A percentile compares a stretch with the other conserved stretches of the same genome.
Conservation (phyloP, 2,329 filamentous ascomycete genomes). For the Saccharata proteae region DNA sequence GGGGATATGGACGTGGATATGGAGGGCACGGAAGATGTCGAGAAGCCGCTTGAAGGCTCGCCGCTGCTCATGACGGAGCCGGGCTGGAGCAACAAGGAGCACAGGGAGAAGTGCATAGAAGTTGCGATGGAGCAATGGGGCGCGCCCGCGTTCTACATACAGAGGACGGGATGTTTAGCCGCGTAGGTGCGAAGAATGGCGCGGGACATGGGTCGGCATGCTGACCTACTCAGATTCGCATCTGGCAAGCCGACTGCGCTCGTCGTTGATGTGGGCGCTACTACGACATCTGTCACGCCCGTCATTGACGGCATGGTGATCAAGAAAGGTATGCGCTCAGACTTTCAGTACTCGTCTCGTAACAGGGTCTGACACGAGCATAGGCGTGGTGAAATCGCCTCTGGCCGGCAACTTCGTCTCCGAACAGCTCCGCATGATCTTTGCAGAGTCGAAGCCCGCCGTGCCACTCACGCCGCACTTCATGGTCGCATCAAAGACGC, state of each 20-base stretch:
- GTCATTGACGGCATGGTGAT: slow-evolving; percentile 92
- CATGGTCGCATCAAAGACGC: slow-evolving; percentile 73
- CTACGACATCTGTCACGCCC: slow-evolving; percentile 78
- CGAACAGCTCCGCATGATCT: slow-evolving; percentile 72
- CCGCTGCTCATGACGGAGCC: slow-evolving; percentile 90
- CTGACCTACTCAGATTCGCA: slow-evolving; percentile 49
- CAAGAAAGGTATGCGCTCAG: slow-evolving; percentile 46
- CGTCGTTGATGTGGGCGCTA: slow-evolving; percentile 82
- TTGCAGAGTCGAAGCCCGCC: slow-evolving; percentile 52
- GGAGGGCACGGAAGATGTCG: slow-evolving; percentile 50
- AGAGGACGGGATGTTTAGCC: slow-evolving; percentile 76
- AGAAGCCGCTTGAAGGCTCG: slow-evolving; percentile 73
- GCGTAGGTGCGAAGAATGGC: slow-evolving; percentile 37
- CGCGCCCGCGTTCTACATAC: slow-evolving; percentile 86
- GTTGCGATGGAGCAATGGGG: slow-evolving; percentile 97
- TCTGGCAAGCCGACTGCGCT: slow-evolving; percentile 87
- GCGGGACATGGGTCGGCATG: background rate
- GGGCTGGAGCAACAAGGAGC: slow-evolving; percentile 79
- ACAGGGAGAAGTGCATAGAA: slow-evolving; percentile 87
- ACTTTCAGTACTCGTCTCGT: no score
- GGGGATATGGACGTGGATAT: slow-evolving; percentile 47
- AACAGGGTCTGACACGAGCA: no score
- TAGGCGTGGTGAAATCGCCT: slow-evolving; percentile 69
- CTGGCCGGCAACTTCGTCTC: slow-evolving; percentile 85
- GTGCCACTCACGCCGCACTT: slow-evolving; percentile 76